Percentiles rank a stretch among this genome's conserved stretches.
Conservation (phyloP, 371 early-diverging fungal genomes). For the Dinochytrium kinnereticum region DNA sequence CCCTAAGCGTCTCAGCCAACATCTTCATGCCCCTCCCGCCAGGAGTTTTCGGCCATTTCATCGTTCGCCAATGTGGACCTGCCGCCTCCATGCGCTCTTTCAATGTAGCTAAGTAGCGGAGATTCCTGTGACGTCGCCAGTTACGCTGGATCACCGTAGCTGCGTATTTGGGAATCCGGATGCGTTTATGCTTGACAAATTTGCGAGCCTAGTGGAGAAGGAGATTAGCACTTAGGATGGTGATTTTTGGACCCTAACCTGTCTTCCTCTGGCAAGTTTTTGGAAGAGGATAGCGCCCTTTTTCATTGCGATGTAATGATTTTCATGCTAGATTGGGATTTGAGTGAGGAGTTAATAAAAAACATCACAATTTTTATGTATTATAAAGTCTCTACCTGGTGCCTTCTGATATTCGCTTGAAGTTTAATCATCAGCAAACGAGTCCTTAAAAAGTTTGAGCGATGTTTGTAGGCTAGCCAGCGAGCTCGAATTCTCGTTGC, state of each 20-base stretch:
- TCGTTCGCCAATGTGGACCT: conserved; percentile 1
- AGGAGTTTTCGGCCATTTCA: conserved; percentile 17
- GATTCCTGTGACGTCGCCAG: not conserved
- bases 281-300: not conserved
- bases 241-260: conserved; percentile 10
- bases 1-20: conserved; percentile 11
- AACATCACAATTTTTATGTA: not conserved
- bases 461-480: conserved; percentile 1
- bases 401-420: conserved; percentile 6
- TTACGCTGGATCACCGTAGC: conserved; percentile 12
- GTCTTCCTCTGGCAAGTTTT: not conserved
- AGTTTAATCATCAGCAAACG: not conserved
- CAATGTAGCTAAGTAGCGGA: not conserved
- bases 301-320: not conserved
- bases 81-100: not conserved
- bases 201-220: not conserved
- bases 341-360: not conserved
- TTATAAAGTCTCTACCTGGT: not conserved
- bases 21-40: conserved; percentile 6
- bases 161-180: conserved; percentile 8
- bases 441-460: not conserved
- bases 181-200: not conserved
- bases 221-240: not conserved
- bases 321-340: too few relatives aligned
- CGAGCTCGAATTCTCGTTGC: conserved; percentile 13